Conservation (phyloP, 1,139 yeast species). For the Hyphopichia khmerensis region DNA sequence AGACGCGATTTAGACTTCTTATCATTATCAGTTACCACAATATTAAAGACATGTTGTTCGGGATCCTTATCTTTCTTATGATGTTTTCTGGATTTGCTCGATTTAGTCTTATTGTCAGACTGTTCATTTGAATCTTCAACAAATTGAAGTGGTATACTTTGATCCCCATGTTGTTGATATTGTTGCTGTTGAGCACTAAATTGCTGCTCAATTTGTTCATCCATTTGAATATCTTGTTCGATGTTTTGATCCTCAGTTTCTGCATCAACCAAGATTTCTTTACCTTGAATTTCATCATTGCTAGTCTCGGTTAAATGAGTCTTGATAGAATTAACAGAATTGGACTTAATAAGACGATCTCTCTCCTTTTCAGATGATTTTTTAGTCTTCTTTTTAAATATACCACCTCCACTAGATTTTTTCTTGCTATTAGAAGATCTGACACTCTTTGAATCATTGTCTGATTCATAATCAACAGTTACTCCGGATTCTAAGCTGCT, state of each 20-base stretch:
- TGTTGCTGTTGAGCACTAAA: background rate
- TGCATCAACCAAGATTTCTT: background rate
- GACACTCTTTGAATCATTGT: conserved; percentile 15
- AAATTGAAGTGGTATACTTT: background rate
- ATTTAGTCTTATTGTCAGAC: background rate
- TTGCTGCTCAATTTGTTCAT: background rate
- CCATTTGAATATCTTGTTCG: background rate
- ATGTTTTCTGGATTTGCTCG: background rate
- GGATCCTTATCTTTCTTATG: background rate
- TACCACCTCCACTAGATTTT: conserved; percentile 17
- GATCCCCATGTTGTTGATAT: background rate
- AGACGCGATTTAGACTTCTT: conserved; percentile 3
- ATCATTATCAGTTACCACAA: conserved; percentile 3
- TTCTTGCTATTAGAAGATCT: conserved; percentile 8
- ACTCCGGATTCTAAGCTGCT: conserved; percentile 20
- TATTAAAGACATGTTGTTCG: background rate
- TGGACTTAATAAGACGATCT: conserved; percentile 1
- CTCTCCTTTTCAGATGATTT: conserved; percentile 1
- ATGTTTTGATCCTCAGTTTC: background rate
- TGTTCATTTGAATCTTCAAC: background rate
- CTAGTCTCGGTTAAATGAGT: background rate
- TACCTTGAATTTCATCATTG: background rate
- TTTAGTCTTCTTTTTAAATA: conserved; percentile 26
- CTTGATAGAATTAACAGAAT: background rate
- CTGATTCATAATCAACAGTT: conserved; percentile 31